Conservation (phyloP, 306 rosid species). For the Pterocarpus macrocarpus region DNA sequence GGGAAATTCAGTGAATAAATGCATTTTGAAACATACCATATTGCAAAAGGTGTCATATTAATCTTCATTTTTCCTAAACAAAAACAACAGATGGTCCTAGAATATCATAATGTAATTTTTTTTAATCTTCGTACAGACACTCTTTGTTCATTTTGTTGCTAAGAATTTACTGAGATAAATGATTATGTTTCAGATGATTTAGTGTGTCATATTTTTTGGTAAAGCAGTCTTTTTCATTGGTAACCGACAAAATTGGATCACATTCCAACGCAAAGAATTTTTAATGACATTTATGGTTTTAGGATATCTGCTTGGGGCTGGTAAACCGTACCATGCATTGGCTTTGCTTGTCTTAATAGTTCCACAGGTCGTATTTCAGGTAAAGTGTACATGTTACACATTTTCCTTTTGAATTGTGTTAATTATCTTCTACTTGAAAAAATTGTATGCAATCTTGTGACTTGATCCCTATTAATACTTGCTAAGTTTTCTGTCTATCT, state of each 20-base stretch:
- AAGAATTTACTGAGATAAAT: neutral
- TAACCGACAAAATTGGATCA: too few relatives aligned
- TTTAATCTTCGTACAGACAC: neutral
- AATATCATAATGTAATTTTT: neutral
- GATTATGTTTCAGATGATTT: too few relatives aligned
- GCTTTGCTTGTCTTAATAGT: slow-evolving; percentile 79
- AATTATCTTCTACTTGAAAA: neutral
- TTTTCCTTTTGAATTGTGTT: too few relatives aligned
- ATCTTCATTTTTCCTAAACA: neutral
- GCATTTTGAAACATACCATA: neutral
- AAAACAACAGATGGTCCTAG: neutral
- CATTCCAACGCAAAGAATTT: neutral
- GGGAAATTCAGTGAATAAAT: neutral
- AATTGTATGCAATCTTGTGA: slow-evolving; percentile 1
- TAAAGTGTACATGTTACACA: slow-evolving; percentile 37
- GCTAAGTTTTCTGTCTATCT: too few relatives aligned
- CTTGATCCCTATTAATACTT: neutral
- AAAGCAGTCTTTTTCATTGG: too few relatives aligned
- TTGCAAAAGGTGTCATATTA: neutral
- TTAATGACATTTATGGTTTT: slow-evolving; percentile 41
- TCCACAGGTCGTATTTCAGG: slow-evolving; percentile 97
- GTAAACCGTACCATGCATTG: slow-evolving; percentile 86
- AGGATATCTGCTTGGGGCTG: slow-evolving; percentile 93
- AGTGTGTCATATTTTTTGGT: too few relatives aligned
- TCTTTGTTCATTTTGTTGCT: neutral